phyloP scores from a whole-genome alignment of 2,329 filamentous ascomycete species.

The Fusarium sp. region DNA sequence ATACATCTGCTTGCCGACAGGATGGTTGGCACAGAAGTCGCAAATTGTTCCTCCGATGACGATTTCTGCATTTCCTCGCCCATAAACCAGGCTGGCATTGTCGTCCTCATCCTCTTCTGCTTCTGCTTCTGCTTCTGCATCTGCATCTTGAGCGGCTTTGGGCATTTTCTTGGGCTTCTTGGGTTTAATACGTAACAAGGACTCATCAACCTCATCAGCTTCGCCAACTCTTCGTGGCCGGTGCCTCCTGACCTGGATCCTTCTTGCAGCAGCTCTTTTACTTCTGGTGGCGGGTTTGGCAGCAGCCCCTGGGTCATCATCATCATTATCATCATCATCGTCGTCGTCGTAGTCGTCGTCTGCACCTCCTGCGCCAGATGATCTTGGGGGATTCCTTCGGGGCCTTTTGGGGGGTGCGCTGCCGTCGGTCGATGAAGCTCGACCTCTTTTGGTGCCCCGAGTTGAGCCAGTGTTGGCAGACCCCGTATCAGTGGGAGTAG shows the following conservation, averaged over 20 bases:
- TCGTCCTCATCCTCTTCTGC: neutral
- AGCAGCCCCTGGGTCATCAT: neutral
- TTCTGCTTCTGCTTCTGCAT: neutral
- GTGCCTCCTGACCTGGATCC: neutral
- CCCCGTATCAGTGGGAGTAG: neutral
- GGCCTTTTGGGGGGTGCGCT: constrained; percentile 3
- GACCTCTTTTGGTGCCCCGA: constrained; percentile 6
- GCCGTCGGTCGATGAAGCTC: neutral
- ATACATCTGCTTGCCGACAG: constrained; percentile 6
- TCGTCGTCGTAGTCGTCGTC: neutral
- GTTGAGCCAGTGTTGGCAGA: neutral
- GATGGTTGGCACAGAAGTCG: constrained; percentile 31
- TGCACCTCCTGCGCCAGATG: neutral
- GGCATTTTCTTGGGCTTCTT: neutral
- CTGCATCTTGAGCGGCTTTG: neutral
- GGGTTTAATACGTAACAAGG: neutral
- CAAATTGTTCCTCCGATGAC: neutral
- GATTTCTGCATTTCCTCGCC: neutral
- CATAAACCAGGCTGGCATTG: neutral
- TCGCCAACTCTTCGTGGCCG: neutral
- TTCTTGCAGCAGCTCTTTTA: neutral
- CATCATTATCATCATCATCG: neutral
- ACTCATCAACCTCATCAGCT: neutral
- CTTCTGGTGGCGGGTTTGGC: neutral
- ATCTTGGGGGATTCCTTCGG: neutral